phyloP scores from a whole-genome alignment of 1,284 basidiomycete genomes.

The Sporisorium scitamineum region DNA sequence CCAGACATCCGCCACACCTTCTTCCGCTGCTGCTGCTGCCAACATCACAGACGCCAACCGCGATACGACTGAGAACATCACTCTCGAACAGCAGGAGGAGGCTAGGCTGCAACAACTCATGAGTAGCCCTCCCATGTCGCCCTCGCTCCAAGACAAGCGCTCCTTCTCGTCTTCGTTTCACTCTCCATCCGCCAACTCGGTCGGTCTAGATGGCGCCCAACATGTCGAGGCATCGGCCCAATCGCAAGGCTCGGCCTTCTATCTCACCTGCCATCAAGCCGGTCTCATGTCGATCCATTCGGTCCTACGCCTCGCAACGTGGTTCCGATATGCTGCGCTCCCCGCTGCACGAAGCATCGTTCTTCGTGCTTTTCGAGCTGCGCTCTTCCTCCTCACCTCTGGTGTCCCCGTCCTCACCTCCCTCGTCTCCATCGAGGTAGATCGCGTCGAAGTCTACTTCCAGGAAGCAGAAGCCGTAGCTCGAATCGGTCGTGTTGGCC shows the following conservation, averaged over 20 bases:
- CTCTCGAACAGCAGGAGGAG: constrained; percentile 37
- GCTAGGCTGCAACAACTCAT: constrained; percentile 39
- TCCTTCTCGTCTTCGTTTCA: constrained; percentile 3
- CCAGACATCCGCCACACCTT: neutral
- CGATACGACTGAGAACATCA: neutral
- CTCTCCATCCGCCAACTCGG: neutral
- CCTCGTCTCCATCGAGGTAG: constrained; percentile 60
- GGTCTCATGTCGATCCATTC: constrained; percentile 37
- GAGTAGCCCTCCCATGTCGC: constrained; percentile 45
- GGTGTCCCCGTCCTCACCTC: constrained; percentile 55
- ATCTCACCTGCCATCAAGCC: constrained; percentile 33
- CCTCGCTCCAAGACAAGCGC: constrained; percentile 2
- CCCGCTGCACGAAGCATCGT: constrained; percentile 21
- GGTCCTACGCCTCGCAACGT: constrained; percentile 16
- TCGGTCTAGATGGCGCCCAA: too few species aligned
- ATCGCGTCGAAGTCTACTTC: constrained; percentile 51
- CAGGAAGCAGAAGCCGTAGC: constrained; percentile 50
- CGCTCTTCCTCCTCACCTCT: constrained; percentile 53
- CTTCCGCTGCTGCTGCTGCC: neutral
- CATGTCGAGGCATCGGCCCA: neutral
- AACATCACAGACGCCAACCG: neutral
- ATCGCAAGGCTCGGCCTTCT: constrained; percentile 7
- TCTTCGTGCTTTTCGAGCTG: constrained; percentile 40
- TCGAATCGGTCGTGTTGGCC: constrained; percentile 48
- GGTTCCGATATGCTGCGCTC: constrained; percentile 20